Base-by-base conservation (phyloP, 202 grass and related monocot genomes). In the Dendrocalamus latiflorus region DNA sequence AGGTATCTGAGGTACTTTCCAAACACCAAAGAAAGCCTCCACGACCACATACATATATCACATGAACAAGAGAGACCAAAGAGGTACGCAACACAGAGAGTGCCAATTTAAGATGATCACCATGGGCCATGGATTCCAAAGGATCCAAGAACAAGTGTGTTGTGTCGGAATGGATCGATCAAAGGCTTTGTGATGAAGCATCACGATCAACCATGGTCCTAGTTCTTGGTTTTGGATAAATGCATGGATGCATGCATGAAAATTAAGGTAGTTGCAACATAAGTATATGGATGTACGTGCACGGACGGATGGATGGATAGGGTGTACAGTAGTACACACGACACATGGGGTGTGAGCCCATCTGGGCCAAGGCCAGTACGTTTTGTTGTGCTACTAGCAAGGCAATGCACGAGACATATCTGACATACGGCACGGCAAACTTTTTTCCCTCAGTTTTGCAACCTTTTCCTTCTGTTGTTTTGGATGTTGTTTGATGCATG, bases 341-440 rank as follows among this genome's bases (percentile, higher is more conserved):
- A 47, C 82, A 76, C 72, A 33, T 76, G 74, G 58, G 69, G 64
- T 24, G 53, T 50, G 74, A 70, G 73, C 62, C 62, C 61, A 25
- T 63, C 57, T 55, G 74, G 81, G 79, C 80, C 86, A 65, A 47
- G 57, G 38, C 45, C 57, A 56, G 86, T 71, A 78, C 74, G 25
- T 38, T 39, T 11, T 73, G 86, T 30, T 80, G 78, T 51, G 78
- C 61, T 21, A 48, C 42, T 38, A 43, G 61, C n/a, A 7, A 44
- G 83, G 76, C 80, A 89, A 37, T 42, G 63, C 84, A 87, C 75
- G 87, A 90, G 84, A 58, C 1, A 24, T 13, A 51, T 87, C 90
- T 92, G 90, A 89, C 87, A 78, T 74, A 81, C 59, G 84, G 55
- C 72, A 72, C 11, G 24, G n/a, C 8, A 34, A 76, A 5, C 41